Conservation (phyloP, 139 green algal genomes). For the Tetradesmus lagerheimii region DNA sequence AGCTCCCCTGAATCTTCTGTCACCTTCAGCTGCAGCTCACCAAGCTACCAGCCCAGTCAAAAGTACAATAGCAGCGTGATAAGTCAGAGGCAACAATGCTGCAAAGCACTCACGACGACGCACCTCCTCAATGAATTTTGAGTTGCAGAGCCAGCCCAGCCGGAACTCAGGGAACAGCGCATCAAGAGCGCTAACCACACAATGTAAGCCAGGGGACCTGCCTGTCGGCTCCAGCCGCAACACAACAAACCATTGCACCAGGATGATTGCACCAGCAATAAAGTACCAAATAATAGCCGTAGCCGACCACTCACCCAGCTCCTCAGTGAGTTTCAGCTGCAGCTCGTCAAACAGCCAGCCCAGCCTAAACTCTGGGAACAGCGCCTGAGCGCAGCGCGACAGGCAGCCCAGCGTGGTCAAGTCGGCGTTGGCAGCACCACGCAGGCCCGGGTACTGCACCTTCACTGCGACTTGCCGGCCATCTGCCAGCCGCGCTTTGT, state of each 20-base stretch:
- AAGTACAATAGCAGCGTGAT: conserved; percentile 74
- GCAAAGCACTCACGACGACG: no score
- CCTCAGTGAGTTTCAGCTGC: conserved; percentile 73
- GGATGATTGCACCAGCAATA: no score
- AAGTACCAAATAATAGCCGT: neutral
- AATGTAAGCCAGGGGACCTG: no score
- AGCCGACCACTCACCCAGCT: conserved; percentile 72
- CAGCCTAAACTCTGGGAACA: conserved; percentile 71
- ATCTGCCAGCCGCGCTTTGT: conserved; percentile 35
- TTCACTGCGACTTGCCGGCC: conserved; percentile 74
- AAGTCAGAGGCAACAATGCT: no score
- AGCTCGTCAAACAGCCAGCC: conserved; percentile 82
- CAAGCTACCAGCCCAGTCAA: conserved; percentile 73
- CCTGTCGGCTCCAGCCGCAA: no score
- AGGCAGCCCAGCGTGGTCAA: conserved; percentile 72
- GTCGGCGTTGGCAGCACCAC: conserved; percentile 72
- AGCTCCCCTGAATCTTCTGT: no score
- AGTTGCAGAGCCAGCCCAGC: no score
- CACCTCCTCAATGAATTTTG: no score
- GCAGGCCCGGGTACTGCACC: conserved; percentile 83
- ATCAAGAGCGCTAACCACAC: no score
- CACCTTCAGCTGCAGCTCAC: conserved; percentile 78
- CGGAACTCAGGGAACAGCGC: no score
- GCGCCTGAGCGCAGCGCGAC: conserved; percentile 34
- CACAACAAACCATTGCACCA: no score